Conservation (phyloP, 352 stramenopile genomes). For the Phytophthora sansomeana region DNA sequence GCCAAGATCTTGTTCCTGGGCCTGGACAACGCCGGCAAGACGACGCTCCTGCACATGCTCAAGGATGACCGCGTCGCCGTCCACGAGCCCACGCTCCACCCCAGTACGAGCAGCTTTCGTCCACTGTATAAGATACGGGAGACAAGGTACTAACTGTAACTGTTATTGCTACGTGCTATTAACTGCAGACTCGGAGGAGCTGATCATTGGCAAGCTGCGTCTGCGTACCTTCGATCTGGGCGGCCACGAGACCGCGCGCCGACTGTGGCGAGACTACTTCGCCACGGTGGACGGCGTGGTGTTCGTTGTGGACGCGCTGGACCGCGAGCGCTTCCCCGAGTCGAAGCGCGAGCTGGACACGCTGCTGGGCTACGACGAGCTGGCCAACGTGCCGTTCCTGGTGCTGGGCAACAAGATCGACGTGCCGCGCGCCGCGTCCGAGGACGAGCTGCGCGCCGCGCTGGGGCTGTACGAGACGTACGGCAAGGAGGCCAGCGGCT, state of each 20-base stretch:
- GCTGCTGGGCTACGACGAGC: slow-evolving; percentile 97
- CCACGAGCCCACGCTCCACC: slow-evolving; percentile 97
- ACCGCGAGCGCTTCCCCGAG: slow-evolving; percentile 98
- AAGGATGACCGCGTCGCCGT: slow-evolving; percentile 98
- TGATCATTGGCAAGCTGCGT: slow-evolving; percentile 97
- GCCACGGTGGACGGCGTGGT: slow-evolving; percentile 99
- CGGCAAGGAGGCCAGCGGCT: slow-evolving; percentile 96
- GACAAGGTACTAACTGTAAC: too few species aligned
- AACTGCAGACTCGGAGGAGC: slow-evolving; percentile 87
- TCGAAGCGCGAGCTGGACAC: slow-evolving; percentile 99
- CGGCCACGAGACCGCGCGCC: slow-evolving; percentile 97
- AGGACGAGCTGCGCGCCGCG: slow-evolving; percentile 97
- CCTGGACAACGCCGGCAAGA: slow-evolving; percentile 99
- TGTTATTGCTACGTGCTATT: too few species aligned
- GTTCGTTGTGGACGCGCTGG: slow-evolving; percentile 99
- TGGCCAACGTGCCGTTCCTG: slow-evolving; percentile 98
- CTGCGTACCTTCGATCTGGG: slow-evolving; percentile 99
- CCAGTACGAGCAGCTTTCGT: slow-evolving; percentile 69
- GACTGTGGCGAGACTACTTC: slow-evolving; percentile 99
- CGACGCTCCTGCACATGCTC: slow-evolving; percentile 99
- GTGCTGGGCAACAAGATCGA: slow-evolving; percentile 99
- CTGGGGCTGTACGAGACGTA: slow-evolving; percentile 99
- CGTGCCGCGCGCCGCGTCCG: slow-evolving; percentile 95
- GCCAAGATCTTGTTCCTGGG: slow-evolving; percentile 99
- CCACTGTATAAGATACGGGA: too few species aligned